These are phyloP conservation scores for Ceratobasidium sp. DNA, from an alignment of 1,284 basidiomycete species.

Conservation along the genomic window DNA sequence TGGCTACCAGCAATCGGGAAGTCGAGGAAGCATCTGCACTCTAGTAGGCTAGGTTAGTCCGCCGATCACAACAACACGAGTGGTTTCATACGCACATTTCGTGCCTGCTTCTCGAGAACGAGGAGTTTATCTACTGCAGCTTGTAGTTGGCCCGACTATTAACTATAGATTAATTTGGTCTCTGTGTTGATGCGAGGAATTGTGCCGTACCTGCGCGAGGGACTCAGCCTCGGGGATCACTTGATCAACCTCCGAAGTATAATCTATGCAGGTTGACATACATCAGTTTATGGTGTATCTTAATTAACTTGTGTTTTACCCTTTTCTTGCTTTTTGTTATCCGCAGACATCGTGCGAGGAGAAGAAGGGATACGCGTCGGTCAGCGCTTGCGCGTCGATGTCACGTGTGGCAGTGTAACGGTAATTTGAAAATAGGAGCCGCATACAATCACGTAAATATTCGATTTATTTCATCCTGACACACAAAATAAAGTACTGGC, in stretches of 20 bases:
- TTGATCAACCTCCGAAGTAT: conserved; percentile 55
- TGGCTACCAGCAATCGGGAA: conserved; percentile 79
- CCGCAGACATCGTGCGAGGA: conserved; percentile 34
- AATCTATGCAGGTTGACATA: conserved; percentile 49
- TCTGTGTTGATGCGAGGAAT: conserved; percentile 20
- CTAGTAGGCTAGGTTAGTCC: conserved; percentile 52
- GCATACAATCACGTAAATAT: background rate
- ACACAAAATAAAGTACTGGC: too few species aligned
- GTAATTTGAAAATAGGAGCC: background rate
- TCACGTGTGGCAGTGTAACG: conserved; percentile 17
- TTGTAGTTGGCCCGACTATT: conserved; percentile 71
- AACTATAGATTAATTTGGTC: conserved; percentile 37
- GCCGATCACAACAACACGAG: conserved; percentile 39
- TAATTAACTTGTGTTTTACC: conserved; percentile 1
- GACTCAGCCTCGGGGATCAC: conserved; percentile 54
- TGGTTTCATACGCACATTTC: conserved; percentile 73
- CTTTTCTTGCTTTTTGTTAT: conserved; percentile 40
- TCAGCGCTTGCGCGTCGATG: conserved; percentile 34
- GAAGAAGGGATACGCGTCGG: conserved; percentile 9
- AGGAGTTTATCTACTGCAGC: conserved; percentile 91
- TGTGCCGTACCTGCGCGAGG: conserved; percentile 51
- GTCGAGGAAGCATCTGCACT: conserved; percentile 93
- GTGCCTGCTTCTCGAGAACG: conserved; percentile 91
- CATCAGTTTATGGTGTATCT: background rate
- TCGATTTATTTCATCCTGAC: background rate